Conservation (phyloP, 2,329 filamentous ascomycete genomes). For the Fusarium avenaceum region DNA sequence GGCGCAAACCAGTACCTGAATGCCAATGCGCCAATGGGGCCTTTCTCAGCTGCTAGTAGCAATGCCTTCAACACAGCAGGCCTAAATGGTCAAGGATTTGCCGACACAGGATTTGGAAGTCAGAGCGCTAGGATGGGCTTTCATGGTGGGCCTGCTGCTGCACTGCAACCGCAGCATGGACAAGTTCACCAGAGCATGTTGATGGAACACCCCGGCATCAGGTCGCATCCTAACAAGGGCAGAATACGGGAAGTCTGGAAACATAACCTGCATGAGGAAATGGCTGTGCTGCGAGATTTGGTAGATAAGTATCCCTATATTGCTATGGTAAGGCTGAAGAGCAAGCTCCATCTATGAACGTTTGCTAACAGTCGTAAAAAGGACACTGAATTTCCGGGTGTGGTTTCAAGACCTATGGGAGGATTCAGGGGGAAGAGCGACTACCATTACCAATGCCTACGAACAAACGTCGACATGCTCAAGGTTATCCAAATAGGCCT, state of each 20-base stretch:
- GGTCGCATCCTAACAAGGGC: slow-evolving; percentile 74
- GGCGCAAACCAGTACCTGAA: slow-evolving; percentile 79
- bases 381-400: slow-evolving; percentile 99
- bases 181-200: slow-evolving; percentile 58
- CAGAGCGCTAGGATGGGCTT: slow-evolving; percentile 92
- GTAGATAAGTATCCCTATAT: slow-evolving; percentile 95
- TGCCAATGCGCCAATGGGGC: slow-evolving; percentile 75
- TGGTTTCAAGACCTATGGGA: slow-evolving; percentile 95
- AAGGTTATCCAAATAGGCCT: slow-evolving; percentile 98
- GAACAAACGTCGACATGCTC: slow-evolving; percentile 96
- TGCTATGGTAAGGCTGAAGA: slow-evolving; percentile 81
- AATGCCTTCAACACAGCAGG: slow-evolving; percentile 70
- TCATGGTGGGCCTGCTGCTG: slow-evolving; percentile 66
- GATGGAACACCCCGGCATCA: slow-evolving; percentile 59
- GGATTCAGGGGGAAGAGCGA: slow-evolving; percentile 95
- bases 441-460: slow-evolving; percentile 98
- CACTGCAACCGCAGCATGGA: slow-evolving; percentile 69
- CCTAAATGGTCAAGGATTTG: slow-evolving; percentile 70
- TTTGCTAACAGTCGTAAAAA: slow-evolving; percentile 56
- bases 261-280: slow-evolving; percentile 90
- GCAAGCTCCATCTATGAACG: slow-evolving; percentile 3
- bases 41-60: slow-evolving; percentile 70
- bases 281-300: slow-evolving; percentile 84
- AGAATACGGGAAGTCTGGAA: slow-evolving; percentile 98
- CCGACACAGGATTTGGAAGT: slow-evolving; percentile 81